Evolutionary conservation across 1,139 yeast species (phyloP).

Genomic region (Yamadazyma triangularis): DNA sequence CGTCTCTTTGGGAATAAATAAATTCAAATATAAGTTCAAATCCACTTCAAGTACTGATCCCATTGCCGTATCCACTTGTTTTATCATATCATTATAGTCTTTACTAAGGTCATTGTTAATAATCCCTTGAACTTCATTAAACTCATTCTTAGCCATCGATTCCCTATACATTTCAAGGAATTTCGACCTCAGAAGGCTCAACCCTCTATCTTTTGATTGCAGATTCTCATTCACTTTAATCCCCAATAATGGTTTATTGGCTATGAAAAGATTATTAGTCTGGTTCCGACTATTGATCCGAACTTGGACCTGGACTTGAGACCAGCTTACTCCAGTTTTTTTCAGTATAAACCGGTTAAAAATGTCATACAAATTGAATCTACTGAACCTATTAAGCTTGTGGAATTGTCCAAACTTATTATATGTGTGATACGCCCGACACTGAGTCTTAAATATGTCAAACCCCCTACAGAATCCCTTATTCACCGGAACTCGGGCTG

Average conservation of each 20-base stretch:
- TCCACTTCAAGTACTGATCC: not conserved
- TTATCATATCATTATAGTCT: too few relatives aligned
- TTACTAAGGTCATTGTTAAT: not conserved
- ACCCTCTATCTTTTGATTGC: too few relatives aligned
- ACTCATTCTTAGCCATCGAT: too few relatives aligned
- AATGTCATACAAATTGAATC: not conserved
- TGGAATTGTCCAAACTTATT: not conserved
- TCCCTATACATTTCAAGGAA: too few relatives aligned
- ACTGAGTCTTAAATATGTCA: too few relatives aligned
- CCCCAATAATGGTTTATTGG: conserved; percentile 5
- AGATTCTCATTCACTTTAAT: too few relatives aligned
- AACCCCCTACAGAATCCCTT: too few relatives aligned
- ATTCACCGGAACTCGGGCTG: conserved; percentile 3
- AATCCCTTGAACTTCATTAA: not conserved
- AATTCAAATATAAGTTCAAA: not conserved
- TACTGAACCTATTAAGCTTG: not conserved
- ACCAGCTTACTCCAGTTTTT: not conserved
- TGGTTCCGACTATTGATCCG: not conserved
- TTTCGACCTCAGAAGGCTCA: too few relatives aligned
- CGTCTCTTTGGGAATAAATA: not conserved
- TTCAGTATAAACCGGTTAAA: too few relatives aligned
- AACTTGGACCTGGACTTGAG: too few relatives aligned
- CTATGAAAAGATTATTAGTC: not conserved
- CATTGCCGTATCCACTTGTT: not conserved
- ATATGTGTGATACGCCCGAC: not conserved